These are phyloP conservation scores for Serendipita sp. DNA, from an alignment of 768 basidiomycete species.

Conservation along the genomic window DNA sequence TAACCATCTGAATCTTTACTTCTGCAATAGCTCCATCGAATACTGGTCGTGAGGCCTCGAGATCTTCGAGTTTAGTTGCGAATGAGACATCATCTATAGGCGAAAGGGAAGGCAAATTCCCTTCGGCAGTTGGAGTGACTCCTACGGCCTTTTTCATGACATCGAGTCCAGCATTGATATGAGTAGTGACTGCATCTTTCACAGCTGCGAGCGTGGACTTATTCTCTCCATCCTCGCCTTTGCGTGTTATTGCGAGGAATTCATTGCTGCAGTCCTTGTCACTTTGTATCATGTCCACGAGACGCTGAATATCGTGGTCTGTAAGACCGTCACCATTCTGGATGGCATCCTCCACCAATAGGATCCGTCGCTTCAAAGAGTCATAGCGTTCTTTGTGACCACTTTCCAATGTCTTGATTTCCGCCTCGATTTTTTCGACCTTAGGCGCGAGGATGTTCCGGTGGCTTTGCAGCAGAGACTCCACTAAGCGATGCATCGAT, in stretches of 20 bases:
- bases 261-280: neutral
- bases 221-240: neutral
- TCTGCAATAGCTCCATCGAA: neutral
- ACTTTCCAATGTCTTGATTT: neutral
- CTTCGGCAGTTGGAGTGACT: too few species aligned
- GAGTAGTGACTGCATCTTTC: neutral
- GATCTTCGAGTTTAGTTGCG: neutral
- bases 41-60: neutral
- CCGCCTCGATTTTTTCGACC: neutral
- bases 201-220: neutral
- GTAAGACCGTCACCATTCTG: neutral
- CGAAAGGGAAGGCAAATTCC: neutral
- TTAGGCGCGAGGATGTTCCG: neutral
- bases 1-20: neutral
- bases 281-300: neutral
- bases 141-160: too few species aligned
- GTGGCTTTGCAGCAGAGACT: neutral
- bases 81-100: neutral
- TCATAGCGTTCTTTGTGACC: neutral
- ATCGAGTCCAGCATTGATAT: too few species aligned
- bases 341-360: neutral
- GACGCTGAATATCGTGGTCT: neutral
- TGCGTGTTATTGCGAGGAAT: neutral
- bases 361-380: neutral
- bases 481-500: neutral